These are phyloP conservation scores for Plantago ovata DNA, from an alignment of 257 asterid species.

Conservation along the genomic window DNA sequence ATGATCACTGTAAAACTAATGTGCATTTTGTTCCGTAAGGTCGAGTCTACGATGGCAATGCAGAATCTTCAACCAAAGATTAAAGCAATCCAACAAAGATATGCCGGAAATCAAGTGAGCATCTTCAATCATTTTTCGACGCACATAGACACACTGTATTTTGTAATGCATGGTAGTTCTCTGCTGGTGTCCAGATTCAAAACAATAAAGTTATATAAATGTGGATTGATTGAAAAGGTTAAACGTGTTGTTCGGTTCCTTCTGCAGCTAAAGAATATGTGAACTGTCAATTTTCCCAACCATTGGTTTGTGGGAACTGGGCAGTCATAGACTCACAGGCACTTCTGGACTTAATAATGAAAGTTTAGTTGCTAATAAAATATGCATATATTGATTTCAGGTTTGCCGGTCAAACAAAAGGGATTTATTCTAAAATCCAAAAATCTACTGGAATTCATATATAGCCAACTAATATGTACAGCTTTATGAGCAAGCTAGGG, in stretches of 20 bases:
- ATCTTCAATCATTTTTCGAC: conserved; percentile 14
- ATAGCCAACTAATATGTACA: no score
- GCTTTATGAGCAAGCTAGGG: no score
- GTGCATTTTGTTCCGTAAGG: conserved; percentile 40
- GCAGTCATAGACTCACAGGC: no score
- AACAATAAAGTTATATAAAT: neutral
- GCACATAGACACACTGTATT: neutral
- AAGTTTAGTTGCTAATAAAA: no score
- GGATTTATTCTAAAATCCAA: no score
- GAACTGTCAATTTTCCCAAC: no score
- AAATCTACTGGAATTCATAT: no score
- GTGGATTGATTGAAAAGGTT: conserved; percentile 13
- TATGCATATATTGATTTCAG: no score
- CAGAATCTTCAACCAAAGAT: conserved; percentile 99
- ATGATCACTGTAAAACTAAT: conserved; percentile 1
- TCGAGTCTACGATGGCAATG: conserved; percentile 96
- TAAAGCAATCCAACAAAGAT: conserved; percentile 96
- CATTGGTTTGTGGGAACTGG: no score
- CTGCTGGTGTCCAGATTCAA: conserved; percentile 13
- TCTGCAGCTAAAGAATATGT: no score
- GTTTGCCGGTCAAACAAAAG: no score
- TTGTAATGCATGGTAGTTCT: conserved; percentile 13
- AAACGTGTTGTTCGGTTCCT: conserved; percentile 1
- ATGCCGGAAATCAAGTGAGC: conserved; percentile 93
- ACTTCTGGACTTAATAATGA: no score